These are phyloP conservation scores for Arachis hypogaea DNA, from an alignment of 306 rosid species.

Conservation along the genomic window DNA sequence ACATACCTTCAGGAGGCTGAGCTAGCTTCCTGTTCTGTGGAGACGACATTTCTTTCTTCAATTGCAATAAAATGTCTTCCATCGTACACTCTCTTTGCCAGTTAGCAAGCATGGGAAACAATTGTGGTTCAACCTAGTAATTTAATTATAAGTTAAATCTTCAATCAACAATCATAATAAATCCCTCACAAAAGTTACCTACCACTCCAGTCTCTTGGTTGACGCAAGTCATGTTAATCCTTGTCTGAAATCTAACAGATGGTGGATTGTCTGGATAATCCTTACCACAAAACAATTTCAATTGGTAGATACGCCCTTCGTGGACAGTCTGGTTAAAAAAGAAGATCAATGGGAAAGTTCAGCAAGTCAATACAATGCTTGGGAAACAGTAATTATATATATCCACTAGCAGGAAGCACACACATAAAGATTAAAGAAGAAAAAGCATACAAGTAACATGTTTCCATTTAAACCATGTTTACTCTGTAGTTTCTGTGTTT, in stretches of 20 bases:
- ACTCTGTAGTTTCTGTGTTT: not conserved
- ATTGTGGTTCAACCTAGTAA: constrained; percentile 85
- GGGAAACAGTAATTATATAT: not conserved
- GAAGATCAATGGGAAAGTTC: constrained; percentile 35
- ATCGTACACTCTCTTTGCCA: constrained; percentile 91
- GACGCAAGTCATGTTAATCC: constrained; percentile 91
- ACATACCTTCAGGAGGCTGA: constrained; percentile 94
- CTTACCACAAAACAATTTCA: constrained; percentile 89
- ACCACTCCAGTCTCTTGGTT: constrained; percentile 91
- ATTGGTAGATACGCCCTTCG: constrained; percentile 92
- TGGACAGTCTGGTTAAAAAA: constrained; percentile 77
- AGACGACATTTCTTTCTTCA: constrained; percentile 95
- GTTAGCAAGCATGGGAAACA: constrained; percentile 92
- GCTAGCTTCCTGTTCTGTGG: constrained; percentile 92
- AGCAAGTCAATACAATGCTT: constrained; percentile 25
- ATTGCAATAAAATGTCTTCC: constrained; percentile 86
- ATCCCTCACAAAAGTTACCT: constrained; percentile 41
- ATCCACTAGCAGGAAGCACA: not conserved
- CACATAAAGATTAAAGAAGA: not conserved
- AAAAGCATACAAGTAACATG: not conserved
- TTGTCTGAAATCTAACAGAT: constrained; percentile 89
- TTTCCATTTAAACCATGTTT: constrained; percentile 17
- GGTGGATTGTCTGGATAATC: constrained; percentile 96
- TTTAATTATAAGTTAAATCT: constrained; percentile 40
- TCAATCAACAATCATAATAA: constrained; percentile 36